These are phyloP conservation scores for Aegilops bicornis DNA, from an alignment of 176 grass and related monocot genomes.

Conservation along the genomic window DNA sequence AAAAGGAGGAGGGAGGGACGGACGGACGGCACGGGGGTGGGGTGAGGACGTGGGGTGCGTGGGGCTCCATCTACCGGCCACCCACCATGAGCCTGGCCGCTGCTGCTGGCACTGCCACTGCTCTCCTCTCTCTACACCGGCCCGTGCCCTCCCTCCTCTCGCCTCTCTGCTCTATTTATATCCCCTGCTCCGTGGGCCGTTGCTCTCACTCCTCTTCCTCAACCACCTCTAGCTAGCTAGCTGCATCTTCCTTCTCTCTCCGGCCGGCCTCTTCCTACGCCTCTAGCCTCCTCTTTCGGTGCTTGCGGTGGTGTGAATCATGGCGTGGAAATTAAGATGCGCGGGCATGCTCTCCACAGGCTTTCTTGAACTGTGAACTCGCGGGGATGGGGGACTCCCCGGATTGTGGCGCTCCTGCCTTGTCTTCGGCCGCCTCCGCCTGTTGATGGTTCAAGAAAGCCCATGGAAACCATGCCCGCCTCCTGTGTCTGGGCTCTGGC, in stretches of 20 bases:
- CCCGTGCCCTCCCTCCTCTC: slow-evolving; percentile 14
- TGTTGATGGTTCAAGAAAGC: slow-evolving; percentile 98
- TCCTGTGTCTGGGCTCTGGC: neutral
- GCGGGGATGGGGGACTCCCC: neutral
- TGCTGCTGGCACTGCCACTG: neutral
- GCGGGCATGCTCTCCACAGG: slow-evolving; percentile 87
- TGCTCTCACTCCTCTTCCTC: slow-evolving; percentile 34
- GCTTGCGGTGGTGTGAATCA: slow-evolving; percentile 18
- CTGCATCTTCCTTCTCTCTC: neutral
- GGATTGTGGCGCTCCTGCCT: slow-evolving; percentile 21
- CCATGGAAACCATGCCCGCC: slow-evolving; percentile 72
- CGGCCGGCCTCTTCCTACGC: neutral
- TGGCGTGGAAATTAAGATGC: slow-evolving; percentile 35
- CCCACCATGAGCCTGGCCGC: neutral
- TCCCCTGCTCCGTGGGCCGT: slow-evolving; percentile 37
- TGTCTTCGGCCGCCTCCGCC: slow-evolving; percentile 24
- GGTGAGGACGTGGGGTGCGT: neutral
- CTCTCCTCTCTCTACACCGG: neutral
- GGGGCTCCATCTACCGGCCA: slow-evolving; percentile 11
- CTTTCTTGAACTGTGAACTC: slow-evolving; percentile 99
- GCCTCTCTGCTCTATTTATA: slow-evolving; percentile 49
- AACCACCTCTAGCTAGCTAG: slow-evolving; percentile 32
- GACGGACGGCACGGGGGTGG: too few relatives aligned
- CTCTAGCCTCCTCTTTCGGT: neutral
- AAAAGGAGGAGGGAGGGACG: slow-evolving; percentile 9